Evolutionary conservation across 352 stramenopile genomes (phyloP).

Genomic region (Pythium aquatile): DNA sequence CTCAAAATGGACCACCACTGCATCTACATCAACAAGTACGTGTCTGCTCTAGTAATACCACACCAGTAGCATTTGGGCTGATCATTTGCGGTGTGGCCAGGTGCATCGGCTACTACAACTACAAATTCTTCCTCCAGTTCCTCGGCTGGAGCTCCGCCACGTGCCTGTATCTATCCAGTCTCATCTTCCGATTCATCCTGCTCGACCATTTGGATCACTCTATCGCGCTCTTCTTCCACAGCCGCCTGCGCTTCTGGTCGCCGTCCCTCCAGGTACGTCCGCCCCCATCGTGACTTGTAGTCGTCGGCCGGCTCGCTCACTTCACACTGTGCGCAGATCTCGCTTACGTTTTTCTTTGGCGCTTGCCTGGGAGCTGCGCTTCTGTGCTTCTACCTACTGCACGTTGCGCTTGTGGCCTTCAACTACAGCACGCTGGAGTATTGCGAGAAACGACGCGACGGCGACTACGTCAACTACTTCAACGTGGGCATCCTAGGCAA

Average conservation of each 20-base stretch:
- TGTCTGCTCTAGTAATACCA: conserved; percentile 1
- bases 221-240: conserved; percentile 54
- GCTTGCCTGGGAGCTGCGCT: conserved; percentile 65
- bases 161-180: conserved; percentile 64
- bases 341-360: conserved; percentile 69
- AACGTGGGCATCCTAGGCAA: conserved; percentile 72
- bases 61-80: background rate
- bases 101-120: conserved; percentile 88
- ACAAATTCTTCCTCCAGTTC: conserved; percentile 89
- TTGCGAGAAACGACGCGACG: conserved; percentile 78
- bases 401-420: conserved; percentile 62
- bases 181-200: conserved; percentile 69
- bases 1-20: conserved; percentile 90
- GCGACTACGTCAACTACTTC: conserved; percentile 81
- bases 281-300: no score
- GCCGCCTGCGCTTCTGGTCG: conserved; percentile 52
- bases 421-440: conserved; percentile 89
- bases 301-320: no score
- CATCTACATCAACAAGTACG: conserved; percentile 89
- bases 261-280: conserved; percentile 51
- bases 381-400: conserved; percentile 73
- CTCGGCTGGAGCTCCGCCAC: conserved; percentile 68
- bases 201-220: conserved; percentile 50
- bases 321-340: conserved; percentile 32
- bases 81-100: conserved; percentile 26